Evolutionary conservation across 116 monocot genomes (phyloP).

Genomic region (Phalaenopsis hybrid): DNA sequence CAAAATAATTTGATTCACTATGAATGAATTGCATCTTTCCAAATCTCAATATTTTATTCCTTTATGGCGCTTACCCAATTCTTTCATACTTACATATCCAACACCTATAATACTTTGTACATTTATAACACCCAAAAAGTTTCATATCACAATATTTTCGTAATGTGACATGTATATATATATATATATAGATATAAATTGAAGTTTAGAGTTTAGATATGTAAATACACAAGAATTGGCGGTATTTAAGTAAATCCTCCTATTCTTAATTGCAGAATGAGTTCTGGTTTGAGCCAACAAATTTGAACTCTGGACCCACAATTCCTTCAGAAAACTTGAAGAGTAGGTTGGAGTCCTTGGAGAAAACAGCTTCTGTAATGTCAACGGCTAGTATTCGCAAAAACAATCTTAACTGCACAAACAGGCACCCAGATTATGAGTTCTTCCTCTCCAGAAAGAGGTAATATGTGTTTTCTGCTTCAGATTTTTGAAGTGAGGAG

Average conservation of each 20-base stretch:
- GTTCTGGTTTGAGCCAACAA: constrained; percentile 48
- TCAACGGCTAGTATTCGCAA: constrained; percentile 48
- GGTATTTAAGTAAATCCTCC: too few species aligned
- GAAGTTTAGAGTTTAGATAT: too few species aligned
- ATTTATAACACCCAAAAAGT: not conserved
- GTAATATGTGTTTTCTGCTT: constrained; percentile 16
- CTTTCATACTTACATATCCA: too few species aligned
- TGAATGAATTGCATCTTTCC: not conserved
- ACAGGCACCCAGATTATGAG: constrained; percentile 61
- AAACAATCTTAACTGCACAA: constrained; percentile 24
- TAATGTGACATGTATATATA: too few species aligned
- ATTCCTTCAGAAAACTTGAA: constrained; percentile 26
- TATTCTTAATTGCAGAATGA: constrained; percentile 37
- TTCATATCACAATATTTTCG: too few species aligned
- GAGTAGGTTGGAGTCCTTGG: constrained; percentile 45
- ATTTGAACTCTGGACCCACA: not conserved
- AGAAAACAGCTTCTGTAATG: constrained; percentile 44
- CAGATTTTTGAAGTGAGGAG: not conserved
- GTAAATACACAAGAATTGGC: too few species aligned
- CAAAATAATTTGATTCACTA: too few species aligned
- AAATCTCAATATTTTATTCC: not conserved
- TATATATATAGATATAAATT: too few species aligned
- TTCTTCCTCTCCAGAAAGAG: constrained; percentile 52
- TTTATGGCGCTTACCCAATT: too few species aligned
- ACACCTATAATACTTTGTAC: too few species aligned